Percentiles rank a stretch among this genome's conserved stretches.
Evolutionary conservation across 163 green algal genomes (phyloP).

Genomic region (Chlamydomonas reinhardtii): DNA sequence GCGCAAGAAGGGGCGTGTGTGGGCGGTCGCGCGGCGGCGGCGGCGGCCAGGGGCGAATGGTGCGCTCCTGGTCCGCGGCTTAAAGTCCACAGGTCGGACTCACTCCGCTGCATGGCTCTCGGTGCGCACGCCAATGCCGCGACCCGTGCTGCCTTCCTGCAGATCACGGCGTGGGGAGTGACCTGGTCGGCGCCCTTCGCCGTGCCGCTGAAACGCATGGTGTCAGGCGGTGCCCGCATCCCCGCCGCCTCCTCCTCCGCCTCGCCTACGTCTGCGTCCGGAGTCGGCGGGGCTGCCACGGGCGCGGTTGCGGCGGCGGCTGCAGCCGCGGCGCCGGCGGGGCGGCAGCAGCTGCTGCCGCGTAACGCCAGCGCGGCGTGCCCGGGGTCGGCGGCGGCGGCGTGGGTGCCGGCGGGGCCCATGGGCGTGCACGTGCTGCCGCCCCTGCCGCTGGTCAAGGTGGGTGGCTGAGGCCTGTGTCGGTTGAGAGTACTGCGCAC

Average conservation of each 20-base stretch:
- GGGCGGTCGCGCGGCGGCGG: too few species aligned
- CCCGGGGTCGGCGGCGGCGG: neutral
- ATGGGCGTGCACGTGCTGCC: slow-evolving; percentile 53
- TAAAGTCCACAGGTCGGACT: too few species aligned
- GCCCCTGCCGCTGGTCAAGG: slow-evolving; percentile 53
- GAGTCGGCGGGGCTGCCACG: neutral
- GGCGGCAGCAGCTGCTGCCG: neutral
- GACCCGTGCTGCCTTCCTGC: too few species aligned
- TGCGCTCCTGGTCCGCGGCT: too few species aligned
- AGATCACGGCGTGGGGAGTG: slow-evolving; percentile 40
- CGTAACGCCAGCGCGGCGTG: neutral
- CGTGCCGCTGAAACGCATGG: slow-evolving; percentile 7
- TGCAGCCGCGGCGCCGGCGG: neutral
- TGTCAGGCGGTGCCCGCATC: neutral
- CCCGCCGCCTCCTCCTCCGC: neutral
- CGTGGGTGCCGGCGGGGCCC: neutral
- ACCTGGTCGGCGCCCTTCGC: slow-evolving; percentile 52
- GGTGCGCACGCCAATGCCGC: too few species aligned
- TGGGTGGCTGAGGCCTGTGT: neutral
- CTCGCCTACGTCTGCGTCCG: neutral
- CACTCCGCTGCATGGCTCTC: too few species aligned
- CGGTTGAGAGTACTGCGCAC: too few species aligned
- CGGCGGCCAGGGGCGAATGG: too few species aligned
- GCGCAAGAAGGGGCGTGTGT: too few species aligned
- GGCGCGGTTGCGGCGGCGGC: slow-evolving; percentile 1